Conservation (phyloP, 1,284 basidiomycete genomes). For the Coniophora puteana region DNA sequence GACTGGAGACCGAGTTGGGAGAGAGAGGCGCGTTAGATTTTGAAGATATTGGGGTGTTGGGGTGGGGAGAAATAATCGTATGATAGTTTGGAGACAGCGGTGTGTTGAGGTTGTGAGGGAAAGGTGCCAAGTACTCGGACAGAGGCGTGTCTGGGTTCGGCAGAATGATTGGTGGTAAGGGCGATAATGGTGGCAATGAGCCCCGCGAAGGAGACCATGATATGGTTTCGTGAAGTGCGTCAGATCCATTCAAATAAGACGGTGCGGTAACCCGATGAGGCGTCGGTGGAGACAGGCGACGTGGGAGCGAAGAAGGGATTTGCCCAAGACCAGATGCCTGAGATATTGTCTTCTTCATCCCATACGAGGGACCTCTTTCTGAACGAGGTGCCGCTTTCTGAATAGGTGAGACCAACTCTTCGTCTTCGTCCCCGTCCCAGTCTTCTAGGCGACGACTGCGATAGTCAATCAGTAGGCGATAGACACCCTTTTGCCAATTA, state of each 20-base stretch:
- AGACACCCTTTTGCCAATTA: conserved; percentile 93
- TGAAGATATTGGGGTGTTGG: conserved; percentile 12
- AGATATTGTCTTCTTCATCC: conserved; percentile 19
- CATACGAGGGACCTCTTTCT: conserved; percentile 3
- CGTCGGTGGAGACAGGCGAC: conserved; percentile 57
- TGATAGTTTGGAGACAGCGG: conserved; percentile 17
- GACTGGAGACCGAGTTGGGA: conserved; percentile 26
- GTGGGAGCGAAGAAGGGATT: conserved; percentile 38
- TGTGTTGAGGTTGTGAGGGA: conserved; percentile 23
- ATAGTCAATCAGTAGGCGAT: conserved; percentile 82
- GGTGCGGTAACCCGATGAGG: conserved; percentile 43
- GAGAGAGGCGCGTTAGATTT: conserved; percentile 24
- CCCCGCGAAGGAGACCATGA: conserved; percentile 28
- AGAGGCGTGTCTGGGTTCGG: conserved; percentile 11
- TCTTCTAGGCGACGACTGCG: conserved; percentile 66
- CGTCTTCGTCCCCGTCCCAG: conserved; percentile 59
- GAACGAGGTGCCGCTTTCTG: conserved; percentile 29
- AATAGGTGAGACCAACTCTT: conserved; percentile 36
- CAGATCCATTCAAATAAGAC: conserved; percentile 12
- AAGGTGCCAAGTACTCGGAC: too few species aligned
- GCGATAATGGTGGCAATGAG: too few species aligned
- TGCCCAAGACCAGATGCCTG: conserved; percentile 25
- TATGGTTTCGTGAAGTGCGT: conserved; percentile 24
- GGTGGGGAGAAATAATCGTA: conserved; percentile 8
- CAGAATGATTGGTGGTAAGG: too few species aligned